phyloP scores from a whole-genome alignment of 2,329 filamentous ascomycete species.

The Pyrenophora graminea region DNA sequence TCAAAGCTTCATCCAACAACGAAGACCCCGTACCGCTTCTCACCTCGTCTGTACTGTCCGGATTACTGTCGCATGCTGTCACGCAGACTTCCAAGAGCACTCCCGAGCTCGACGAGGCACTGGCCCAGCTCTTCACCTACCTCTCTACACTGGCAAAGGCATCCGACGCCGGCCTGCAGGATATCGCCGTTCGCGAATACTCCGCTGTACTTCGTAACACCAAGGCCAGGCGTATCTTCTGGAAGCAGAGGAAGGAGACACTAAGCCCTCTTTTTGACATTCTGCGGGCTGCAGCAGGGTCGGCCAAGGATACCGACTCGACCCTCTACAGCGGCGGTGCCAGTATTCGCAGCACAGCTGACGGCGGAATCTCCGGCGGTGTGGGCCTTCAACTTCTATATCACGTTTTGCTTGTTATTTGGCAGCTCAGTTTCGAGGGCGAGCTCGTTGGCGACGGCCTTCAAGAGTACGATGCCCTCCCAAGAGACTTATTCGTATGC shows the following conservation, averaged over 20 bases:
- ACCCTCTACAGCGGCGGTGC: slow-evolving; percentile 56
- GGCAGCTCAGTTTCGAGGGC: slow-evolving; percentile 94
- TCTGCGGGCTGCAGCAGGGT: slow-evolving; percentile 72
- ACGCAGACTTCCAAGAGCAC: slow-evolving; percentile 63
- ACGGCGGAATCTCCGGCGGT: slow-evolving; percentile 69
- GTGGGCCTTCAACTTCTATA: slow-evolving; percentile 93
- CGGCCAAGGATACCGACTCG: slow-evolving; percentile 70
- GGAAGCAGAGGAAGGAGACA: slow-evolving; percentile 87
- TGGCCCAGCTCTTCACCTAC: slow-evolving; percentile 84
- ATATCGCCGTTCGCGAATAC: slow-evolving; percentile 92
- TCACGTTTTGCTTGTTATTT: slow-evolving; percentile 88
- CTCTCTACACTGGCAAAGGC: slow-evolving; percentile 82
- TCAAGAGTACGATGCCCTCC: slow-evolving; percentile 68
- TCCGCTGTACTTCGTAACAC: slow-evolving; percentile 79
- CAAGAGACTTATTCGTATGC: slow-evolving; percentile 1
- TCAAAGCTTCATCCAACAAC: slow-evolving; percentile 80
- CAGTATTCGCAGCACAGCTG: slow-evolving; percentile 66
- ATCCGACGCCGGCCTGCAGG: slow-evolving; percentile 86
- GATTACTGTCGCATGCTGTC: slow-evolving; percentile 70
- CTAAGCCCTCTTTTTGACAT: slow-evolving; percentile 81
- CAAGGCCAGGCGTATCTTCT: slow-evolving; percentile 80
- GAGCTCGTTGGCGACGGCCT: slow-evolving; percentile 73
- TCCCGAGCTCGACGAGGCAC: slow-evolving; percentile 70
- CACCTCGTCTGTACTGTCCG: slow-evolving; percentile 83
- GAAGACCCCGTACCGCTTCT: slow-evolving; percentile 89